A percentile compares a stretch with the other conserved stretches of the same genome.
Conservation (phyloP, 192 early-diverging fungal species). For the Martensiomyces pterosporus region DNA sequence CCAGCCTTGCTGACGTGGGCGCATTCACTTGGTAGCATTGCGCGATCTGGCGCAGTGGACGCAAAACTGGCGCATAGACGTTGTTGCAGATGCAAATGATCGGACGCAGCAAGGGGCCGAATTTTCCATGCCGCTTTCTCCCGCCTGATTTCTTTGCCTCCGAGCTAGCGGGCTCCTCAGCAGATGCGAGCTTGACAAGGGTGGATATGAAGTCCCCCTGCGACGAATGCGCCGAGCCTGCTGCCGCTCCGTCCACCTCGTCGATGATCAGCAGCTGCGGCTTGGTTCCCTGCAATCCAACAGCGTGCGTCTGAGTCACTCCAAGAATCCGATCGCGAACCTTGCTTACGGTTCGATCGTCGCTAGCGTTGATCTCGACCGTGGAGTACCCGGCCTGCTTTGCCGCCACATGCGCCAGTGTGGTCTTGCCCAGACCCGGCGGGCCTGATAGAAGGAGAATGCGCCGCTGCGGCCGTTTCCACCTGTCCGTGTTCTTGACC, state of each 20-base stretch:
- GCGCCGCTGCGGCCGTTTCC: conserved; percentile 40
- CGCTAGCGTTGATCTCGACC: conserved; percentile 95
- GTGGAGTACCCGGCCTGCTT: conserved; percentile 86
- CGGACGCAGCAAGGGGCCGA: conserved; percentile 67
- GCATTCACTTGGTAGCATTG: conserved; percentile 68
- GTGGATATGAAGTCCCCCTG: conserved; percentile 77
- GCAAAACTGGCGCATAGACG: conserved; percentile 81
- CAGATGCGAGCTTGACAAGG: conserved; percentile 62
- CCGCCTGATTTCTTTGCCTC: background rate
- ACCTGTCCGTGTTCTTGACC: conserved; percentile 17
- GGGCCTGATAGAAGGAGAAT: conserved; percentile 81
- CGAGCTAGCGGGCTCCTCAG: conserved; percentile 13
- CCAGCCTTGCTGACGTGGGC: conserved; percentile 60
- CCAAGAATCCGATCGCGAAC: conserved; percentile 71
- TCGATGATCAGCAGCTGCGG: conserved; percentile 89
- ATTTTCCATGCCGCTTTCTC: conserved; percentile 9
- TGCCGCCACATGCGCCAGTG: conserved; percentile 89
- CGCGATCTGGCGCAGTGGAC: conserved; percentile 76
- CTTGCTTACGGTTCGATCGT: conserved; percentile 82
- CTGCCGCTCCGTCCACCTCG: conserved; percentile 91
- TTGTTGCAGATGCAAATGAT: conserved; percentile 99
- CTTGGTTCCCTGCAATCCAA: conserved; percentile 53
- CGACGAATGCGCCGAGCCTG: conserved; percentile 62
- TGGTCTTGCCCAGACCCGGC: conserved; percentile 95
- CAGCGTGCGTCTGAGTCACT: conserved; percentile 73